A percentile compares a stretch with the other conserved stretches of the same genome.
Evolutionary conservation across 176 grass and related monocot genomes (phyloP).

Genomic region (Oryza brachyantha): DNA sequence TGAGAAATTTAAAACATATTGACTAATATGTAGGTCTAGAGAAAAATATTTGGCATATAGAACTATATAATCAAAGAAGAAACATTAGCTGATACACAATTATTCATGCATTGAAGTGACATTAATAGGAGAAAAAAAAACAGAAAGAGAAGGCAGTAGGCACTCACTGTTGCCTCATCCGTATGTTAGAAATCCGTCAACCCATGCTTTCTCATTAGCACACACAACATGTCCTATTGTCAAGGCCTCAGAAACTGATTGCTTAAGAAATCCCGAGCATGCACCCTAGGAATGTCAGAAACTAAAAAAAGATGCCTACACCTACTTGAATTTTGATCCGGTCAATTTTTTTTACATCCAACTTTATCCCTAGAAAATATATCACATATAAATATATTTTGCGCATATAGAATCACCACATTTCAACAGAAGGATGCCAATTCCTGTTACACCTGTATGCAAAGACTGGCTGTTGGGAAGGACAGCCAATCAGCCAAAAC

Average conservation of each 20-base stretch:
- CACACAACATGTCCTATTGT: neutral
- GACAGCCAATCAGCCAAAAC: conserved; percentile 23
- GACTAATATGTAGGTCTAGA: neutral
- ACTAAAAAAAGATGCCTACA: neutral
- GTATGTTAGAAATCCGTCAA: neutral
- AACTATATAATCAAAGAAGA: neutral
- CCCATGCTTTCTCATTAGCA: too few relatives aligned
- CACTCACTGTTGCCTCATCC: neutral
- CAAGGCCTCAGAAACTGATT: neutral
- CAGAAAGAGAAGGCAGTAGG: neutral
- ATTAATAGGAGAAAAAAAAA: neutral
- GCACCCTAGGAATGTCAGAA: neutral
- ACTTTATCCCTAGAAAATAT: neutral
- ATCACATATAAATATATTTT: too few relatives aligned
- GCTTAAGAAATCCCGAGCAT: neutral
- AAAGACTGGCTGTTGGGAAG: conserved; percentile 22
- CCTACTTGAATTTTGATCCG: neutral
- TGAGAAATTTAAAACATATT: too few relatives aligned
- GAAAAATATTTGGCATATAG: neutral
- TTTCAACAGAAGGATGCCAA: neutral
- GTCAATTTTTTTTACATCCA: neutral
- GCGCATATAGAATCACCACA: neutral
- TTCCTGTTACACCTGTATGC: conserved; percentile 2
- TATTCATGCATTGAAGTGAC: neutral
- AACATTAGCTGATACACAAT: neutral